Conservation (phyloP, 2,329 filamentous ascomycete species). For the Aspergillus felis region DNA sequence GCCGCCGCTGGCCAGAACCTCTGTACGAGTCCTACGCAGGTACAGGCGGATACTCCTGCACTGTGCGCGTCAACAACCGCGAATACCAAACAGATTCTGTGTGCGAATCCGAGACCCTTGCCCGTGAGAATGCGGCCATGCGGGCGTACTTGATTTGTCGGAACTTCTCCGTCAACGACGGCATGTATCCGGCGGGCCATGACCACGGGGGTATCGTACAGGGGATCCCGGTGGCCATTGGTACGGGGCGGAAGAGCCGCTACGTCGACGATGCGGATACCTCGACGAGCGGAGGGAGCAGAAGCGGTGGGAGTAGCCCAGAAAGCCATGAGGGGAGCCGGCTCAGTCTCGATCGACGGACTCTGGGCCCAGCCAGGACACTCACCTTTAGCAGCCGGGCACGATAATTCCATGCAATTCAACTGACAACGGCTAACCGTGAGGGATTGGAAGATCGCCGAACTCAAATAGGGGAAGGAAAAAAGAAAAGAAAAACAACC, state of each 20-base stretch:
- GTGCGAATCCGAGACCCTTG: constrained; percentile 76
- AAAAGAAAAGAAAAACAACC: not conserved
- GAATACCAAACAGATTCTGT: constrained; percentile 89
- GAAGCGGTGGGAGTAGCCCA: constrained; percentile 56
- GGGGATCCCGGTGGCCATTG: constrained; percentile 62
- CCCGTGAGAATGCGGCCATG: constrained; percentile 91
- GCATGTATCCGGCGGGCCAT: constrained; percentile 66
- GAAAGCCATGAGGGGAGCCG: constrained; percentile 27
- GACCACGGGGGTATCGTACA: constrained; percentile 54
- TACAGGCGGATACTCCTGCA: constrained; percentile 75
- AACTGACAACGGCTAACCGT: not conserved
- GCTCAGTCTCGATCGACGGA: constrained; percentile 18
- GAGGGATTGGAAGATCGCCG: not conserved
- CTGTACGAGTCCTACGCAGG: constrained; percentile 78
- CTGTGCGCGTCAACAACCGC: constrained; percentile 91
- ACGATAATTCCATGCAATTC: not conserved
- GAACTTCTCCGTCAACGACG: constrained; percentile 95
- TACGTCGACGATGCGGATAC: constrained; percentile 46
- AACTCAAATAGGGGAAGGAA: not conserved
- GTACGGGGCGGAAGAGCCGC: constrained; percentile 53
- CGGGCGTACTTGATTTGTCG: constrained; percentile 96
- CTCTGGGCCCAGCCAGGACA: constrained; percentile 19
- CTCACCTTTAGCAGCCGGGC: constrained; percentile 20
- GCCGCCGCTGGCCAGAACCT: constrained; percentile 89
- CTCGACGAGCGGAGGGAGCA: constrained; percentile 42